These are phyloP conservation scores for Epichloe coenophiala DNA, from an alignment of 2,329 filamentous ascomycete genomes.

Conservation along the genomic window DNA sequence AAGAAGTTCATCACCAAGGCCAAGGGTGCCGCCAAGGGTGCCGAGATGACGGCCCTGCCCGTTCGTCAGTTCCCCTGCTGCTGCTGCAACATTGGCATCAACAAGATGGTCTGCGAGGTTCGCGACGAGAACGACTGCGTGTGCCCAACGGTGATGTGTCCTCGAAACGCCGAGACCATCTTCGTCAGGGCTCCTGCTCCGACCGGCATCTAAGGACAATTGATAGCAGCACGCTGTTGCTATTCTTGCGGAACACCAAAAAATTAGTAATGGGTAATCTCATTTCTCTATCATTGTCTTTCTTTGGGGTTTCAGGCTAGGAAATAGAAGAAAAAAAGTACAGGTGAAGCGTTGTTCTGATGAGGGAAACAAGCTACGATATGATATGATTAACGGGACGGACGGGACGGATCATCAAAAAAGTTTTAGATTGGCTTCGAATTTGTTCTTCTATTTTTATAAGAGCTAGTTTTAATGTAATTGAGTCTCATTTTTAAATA, in stretches of 20 bases:
- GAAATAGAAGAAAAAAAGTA: neutral
- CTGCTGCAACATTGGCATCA: slow-evolving; percentile 10
- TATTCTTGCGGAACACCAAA: neutral
- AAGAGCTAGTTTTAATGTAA: neutral
- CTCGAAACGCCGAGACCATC: slow-evolving; percentile 4
- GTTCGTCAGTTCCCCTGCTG: slow-evolving; percentile 8
- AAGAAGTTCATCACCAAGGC: neutral
- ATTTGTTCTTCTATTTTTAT: neutral
- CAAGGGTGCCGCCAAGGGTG: neutral
- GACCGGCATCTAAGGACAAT: neutral
- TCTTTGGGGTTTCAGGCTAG: neutral
- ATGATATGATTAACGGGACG: neutral
- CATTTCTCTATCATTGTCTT: neutral
- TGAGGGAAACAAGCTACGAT: neutral
- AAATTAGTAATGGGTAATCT: neutral
- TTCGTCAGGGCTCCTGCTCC: neutral
- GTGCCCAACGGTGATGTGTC: slow-evolving; percentile 9
- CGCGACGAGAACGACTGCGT: slow-evolving; percentile 9
- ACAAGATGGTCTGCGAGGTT: slow-evolving; percentile 10
- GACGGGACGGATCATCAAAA: neutral
- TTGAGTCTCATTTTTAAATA: neutral
- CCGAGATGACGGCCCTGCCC: neutral
- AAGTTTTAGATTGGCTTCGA: neutral
- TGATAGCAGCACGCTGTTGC: neutral
- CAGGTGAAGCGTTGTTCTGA: neutral